Percentiles rank a stretch among this genome's conserved stretches.
phyloP scores from a whole-genome alignment of 2,329 filamentous ascomycete genomes.

The Aspergillus spinulosporus region DNA sequence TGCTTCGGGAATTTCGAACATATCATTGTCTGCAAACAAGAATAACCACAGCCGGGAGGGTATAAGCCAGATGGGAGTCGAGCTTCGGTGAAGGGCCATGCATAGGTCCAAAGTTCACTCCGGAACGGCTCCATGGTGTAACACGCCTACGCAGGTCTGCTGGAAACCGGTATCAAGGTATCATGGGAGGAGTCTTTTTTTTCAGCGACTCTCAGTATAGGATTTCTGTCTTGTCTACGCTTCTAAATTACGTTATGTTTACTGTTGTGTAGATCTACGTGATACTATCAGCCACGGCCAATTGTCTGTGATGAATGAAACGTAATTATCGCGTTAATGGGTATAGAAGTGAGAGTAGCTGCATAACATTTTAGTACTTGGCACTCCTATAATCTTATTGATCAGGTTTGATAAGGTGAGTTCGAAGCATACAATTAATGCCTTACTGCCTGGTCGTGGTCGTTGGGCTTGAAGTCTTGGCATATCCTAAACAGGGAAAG shows the following conservation, averaged over 20 bases:
- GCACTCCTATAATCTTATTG: too few relatives aligned
- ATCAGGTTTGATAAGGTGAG: too few relatives aligned
- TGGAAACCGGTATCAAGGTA: slow-evolving; percentile 6
- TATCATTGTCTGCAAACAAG: slow-evolving; percentile 42
- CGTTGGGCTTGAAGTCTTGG: slow-evolving; percentile 10
- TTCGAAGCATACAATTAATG: slow-evolving; percentile 8
- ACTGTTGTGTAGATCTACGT: not conserved
- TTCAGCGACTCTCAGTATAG: not conserved
- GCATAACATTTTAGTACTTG: too few relatives aligned
- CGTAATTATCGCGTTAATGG: not conserved
- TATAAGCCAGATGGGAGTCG: slow-evolving; percentile 47
- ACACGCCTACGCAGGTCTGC: slow-evolving; percentile 13
- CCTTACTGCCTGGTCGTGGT: slow-evolving; percentile 8
- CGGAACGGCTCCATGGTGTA: slow-evolving; percentile 1
- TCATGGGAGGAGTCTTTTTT: not conserved
- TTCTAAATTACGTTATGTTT: not conserved
- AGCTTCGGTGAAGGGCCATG: slow-evolving; percentile 47
- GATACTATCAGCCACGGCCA: not conserved
- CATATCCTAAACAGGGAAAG: slow-evolving; percentile 26
- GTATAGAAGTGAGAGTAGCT: not conserved
- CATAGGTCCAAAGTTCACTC: not conserved
- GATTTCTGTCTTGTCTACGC: not conserved
- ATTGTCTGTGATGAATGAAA: not conserved
- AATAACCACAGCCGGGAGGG: slow-evolving; percentile 28
- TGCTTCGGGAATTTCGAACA: slow-evolving; percentile 47